phyloP scores from a whole-genome alignment of 2,329 filamentous ascomycete species.

The Bisporella sp. region DNA sequence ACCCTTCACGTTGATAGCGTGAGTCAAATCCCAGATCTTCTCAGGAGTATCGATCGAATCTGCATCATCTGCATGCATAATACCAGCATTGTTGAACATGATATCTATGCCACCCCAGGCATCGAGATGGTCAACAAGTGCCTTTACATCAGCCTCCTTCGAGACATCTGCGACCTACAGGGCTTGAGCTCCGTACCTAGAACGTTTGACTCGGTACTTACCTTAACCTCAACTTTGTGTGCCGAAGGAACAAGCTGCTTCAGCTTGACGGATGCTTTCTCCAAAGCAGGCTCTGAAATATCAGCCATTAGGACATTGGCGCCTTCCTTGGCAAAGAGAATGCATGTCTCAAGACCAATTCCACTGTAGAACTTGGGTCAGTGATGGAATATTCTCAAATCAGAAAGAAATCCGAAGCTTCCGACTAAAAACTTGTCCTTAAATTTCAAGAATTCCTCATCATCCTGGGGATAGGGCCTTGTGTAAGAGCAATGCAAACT shows the following conservation, averaged over 20 bases:
- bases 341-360: slow-evolving; percentile 68
- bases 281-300: slow-evolving; percentile 57
- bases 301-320: slow-evolving; percentile 66
- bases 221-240: slow-evolving; percentile 40
- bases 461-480: too few relatives aligned
- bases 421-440: too few relatives aligned
- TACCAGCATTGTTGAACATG: slow-evolving; percentile 76
- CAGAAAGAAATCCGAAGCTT: too few relatives aligned
- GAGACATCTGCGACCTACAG: slow-evolving; percentile 54
- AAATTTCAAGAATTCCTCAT: too few relatives aligned
- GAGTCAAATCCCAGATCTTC: slow-evolving; percentile 70
- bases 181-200: slow-evolving; percentile 1
- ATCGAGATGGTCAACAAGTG: slow-evolving; percentile 55
- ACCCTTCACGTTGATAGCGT: slow-evolving; percentile 72
- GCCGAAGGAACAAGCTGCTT: slow-evolving; percentile 47
- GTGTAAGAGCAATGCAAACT: too few relatives aligned
- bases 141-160: slow-evolving; percentile 58
- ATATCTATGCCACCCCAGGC: slow-evolving; percentile 65
- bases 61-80: slow-evolving; percentile 63
- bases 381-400: too few relatives aligned
- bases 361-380: slow-evolving; percentile 38
- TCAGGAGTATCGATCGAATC: slow-evolving; percentile 63
- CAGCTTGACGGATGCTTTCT: slow-evolving; percentile 53
- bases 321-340: slow-evolving; percentile 66
- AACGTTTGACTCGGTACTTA: slow-evolving; percentile 4